Percentiles rank a stretch among this genome's conserved stretches.
Evolutionary conservation across 306 rosid species (phyloP).

Genomic region (Gastrolobium bilobum): DNA sequence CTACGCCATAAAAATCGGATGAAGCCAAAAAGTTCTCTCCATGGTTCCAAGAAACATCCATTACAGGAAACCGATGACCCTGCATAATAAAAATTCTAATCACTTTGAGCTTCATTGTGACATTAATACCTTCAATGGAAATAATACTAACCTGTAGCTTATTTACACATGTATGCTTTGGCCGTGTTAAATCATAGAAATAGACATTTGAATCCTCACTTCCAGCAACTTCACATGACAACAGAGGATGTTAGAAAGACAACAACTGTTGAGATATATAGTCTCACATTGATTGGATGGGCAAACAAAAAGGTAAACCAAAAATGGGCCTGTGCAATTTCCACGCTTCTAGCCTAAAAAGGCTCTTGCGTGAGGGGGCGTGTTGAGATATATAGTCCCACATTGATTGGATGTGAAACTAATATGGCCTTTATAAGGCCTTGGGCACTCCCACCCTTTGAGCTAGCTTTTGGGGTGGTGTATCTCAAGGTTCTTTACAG

Average conservation of each 20-base stretch:
- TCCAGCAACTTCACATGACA: slow-evolving; percentile 68
- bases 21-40: slow-evolving; percentile 86
- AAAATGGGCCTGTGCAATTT: no score
- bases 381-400: no score
- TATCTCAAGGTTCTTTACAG: no score
- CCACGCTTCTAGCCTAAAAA: no score
- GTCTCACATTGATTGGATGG: no score
- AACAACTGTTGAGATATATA: no score
- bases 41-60: slow-evolving; percentile 80
- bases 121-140: not conserved
- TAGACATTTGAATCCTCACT: slow-evolving; percentile 90
- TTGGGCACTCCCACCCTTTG: no score
- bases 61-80: slow-evolving; percentile 88
- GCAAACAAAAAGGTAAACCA: no score
- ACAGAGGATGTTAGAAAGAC: slow-evolving; percentile 49
- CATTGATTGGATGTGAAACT: no score
- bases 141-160: slow-evolving; percentile 72
- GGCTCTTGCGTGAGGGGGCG: no score
- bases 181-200: slow-evolving; percentile 85
- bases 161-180: slow-evolving; percentile 84
- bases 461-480: no score
- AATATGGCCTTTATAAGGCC: no score
- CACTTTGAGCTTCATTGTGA: slow-evolving; percentile 29
- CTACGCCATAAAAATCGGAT: slow-evolving; percentile 75
- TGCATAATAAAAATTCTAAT: slow-evolving; percentile 51